Evolutionary conservation across 2,329 filamentous ascomycete species (phyloP), one percentile per base, ranked within the genome.

Genomic region (Onygena corvina): DNA sequence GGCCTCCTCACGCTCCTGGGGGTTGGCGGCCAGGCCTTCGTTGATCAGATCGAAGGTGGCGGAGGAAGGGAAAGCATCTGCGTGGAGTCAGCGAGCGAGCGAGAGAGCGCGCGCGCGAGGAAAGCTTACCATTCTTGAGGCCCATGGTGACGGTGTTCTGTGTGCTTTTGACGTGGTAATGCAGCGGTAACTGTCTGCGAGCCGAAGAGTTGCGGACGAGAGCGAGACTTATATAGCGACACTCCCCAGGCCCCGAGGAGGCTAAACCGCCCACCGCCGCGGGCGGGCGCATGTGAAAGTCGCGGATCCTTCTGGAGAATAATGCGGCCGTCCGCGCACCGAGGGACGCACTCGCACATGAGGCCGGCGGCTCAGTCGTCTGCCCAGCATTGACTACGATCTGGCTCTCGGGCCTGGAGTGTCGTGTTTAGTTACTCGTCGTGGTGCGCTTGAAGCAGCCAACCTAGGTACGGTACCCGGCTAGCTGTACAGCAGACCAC

Each of bases 11-110:
- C 82, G 81, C 61, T 87, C 85, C 56, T 77, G 76, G 23, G 84
- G 80, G 67, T 77, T 79, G 60, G 76, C 67, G 61, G 75, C 70
- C 56, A 98, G 81, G 47, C 81, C 78, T 48, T 71, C 64, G 68
- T 85, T 79, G 75, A 98, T 95, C 62, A 74, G 76, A 65, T 98
- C 92, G 69, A 98, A 98, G 58, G 89, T 88, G 57, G 71, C 81
- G 52, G 92, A 96, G 62, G 90, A 80, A 57, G 92, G 90, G 71
- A 94, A 95, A 58, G 20, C 12, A 11, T 45, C 23, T 45, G 56
- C n/a, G n/a, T n/a, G 4, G 14, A 29, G 27, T 38, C 42, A 20
- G 30, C 51, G 34, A 47, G 51, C 34, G n/a, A 25, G 38, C 21
- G 23, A n/a, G 20, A 20, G 23, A 23, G 11, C 35, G n/a, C 3